Evolutionary conservation across 805 yeast species (phyloP), one percentile per base, ranked within the genome.

Genomic region (Saturnispora quitensis): DNA sequence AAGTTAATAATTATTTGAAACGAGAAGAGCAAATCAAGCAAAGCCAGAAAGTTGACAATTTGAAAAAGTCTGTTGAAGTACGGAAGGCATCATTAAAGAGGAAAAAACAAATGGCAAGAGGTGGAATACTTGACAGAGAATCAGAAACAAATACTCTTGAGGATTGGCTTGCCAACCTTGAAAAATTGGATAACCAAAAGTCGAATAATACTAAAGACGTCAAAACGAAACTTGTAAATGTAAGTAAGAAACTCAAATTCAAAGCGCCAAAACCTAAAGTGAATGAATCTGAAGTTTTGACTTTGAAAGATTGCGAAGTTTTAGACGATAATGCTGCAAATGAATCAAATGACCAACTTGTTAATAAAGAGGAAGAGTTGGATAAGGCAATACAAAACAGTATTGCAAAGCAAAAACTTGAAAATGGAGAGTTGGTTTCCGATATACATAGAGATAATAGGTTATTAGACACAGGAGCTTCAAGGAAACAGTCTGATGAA

Each of bases 231-330:
- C 45, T 44, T 27, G n/a, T 18, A 2, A 47, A 47, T 18, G 35
- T 17, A 6, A 27, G 22, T 17, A 47, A 48, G 31, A 48, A 48
- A 25, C 35, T 48, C 7, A 22, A 17, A 24, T 48, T 48, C 17
- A 48, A 48, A 42, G 18, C 28, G 10, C 18, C 25, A 15, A 47
- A 20, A 7, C 42, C 42, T 8, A 20, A 33, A 31, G 24, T 33
- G 7, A 25, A 22, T 7, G 33, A 35, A 4, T n/a, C 13, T 8
- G 57, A 69, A n/a, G 70, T 84, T 3, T 66, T 86, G 48, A 84
- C 89, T 0, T 67, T 85, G 47, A 74, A 78, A 46, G 87, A 82
- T 56, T 57, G 62, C 9, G 46, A 51, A 22, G 51, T 51, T 12
- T 38, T 48, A 22, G 53, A 50, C 24, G 53, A 53, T 27, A 18